Evolutionary conservation across 75 land plant species (phyloP), one percentile per base, ranked within the genome.

Genomic region (Cunninghamia lanceolata): DNA sequence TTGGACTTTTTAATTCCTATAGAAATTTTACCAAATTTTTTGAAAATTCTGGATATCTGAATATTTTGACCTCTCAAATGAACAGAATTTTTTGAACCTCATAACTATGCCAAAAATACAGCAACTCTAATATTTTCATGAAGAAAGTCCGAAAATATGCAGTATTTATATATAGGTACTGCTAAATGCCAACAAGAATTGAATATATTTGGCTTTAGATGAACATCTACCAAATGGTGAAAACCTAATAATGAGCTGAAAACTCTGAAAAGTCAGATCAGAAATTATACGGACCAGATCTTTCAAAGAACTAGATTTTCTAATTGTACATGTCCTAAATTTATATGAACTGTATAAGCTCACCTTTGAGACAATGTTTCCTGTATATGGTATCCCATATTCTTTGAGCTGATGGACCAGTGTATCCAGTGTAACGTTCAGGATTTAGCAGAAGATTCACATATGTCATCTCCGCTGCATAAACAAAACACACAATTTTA

Each of bases 391-490:
- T 85, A 32, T 91, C 87, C 92, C 92, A 91, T 53, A 91, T 91
- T 25, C 89, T 77, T 30, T 53, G 88, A 63, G 91, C 89, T n/a
- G 92, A 91, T 39, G 71, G 71, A 9, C 92, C 92, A 32, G 47
- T 87, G 74, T 91, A 91, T 15, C 92, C 92, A 42, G 92, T 91
- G 63, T 84, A 91, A 73, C 84, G 87, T 86, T 91, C 91, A 17
- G 89, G 87, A 83, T 91, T 89, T 84, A 91, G 78, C 45, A 89
- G 70, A 59, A 91, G 82, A 85, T 91, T 91, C 21, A 91, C 92
- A 74, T 89, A 91, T 40, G 92, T 91, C 83, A 90, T 85, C 15
- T 90, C 92, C 25, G 87, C 87, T 86, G 87, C 54, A 86, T 45
- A 84, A 77, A 68, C 8, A 87, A 73, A 2, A 59, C 39, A 78